Evolutionary conservation across 2,329 filamentous ascomycete genomes (phyloP), one percentile per base, ranked within the genome.

Genomic region (Cordyceps militaris): DNA sequence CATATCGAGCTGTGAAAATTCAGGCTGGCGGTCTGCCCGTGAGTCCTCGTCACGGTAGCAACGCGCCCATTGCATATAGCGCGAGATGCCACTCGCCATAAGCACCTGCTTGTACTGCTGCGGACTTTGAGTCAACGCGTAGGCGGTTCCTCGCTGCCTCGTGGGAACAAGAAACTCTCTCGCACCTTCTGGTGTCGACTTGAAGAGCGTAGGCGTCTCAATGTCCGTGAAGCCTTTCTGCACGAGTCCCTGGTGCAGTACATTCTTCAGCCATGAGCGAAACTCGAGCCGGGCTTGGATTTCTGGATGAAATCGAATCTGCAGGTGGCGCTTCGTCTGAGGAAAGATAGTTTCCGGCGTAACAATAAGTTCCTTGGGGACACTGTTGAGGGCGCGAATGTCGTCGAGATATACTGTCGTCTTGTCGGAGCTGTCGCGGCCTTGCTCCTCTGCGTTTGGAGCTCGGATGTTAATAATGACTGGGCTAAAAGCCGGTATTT

Each of bases 21-120:
- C 94, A 0, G 94, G 95, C 68, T 99, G 94, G 42, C 94, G 81
- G 70, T 99, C 95, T 1, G 93, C 89, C 21, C 94, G 82, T 36
- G 94, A 77, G 70, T 97, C 95, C 69, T 99, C 94, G 67, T 99
- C 95, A 14, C 94, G 86, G 72, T 97, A 99, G 68, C 94, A 99
- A 62, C 85, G 87, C 1, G 94, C 95, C 73, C 97, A 91, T 66
- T 99, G 94, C 71, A 87, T 95, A 70, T 99, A 99, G 42, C 81
- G 83, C 1, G 79, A 75, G 11, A 97, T 81, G 0, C 93, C 93
- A 60, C 89, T 88, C 0, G 91, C 89, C 91, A 99, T 97, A 43
- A 99, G 80, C 2, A 97, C 89, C 74, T 99, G 94, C 74, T 99
- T 99, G 70, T 97, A 99, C 71, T 99, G 94, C 70, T 99, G 94